Evolutionary conservation across 1,284 basidiomycete genomes (phyloP).

Genomic region (Abortiporus biennis): DNA sequence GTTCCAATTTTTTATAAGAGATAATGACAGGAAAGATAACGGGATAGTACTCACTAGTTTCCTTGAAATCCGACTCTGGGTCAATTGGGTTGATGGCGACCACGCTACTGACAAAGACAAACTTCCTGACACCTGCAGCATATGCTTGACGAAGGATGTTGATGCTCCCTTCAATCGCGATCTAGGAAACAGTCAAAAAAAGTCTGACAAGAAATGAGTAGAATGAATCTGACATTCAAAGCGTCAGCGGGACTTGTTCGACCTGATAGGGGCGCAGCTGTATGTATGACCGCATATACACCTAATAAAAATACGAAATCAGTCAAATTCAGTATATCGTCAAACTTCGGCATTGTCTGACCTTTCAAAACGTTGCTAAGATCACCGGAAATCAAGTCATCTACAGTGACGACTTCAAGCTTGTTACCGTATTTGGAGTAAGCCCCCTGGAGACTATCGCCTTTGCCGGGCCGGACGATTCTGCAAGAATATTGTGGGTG

Average conservation of each 20-base stretch:
- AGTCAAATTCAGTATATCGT: too few species aligned
- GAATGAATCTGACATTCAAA: constrained; percentile 8
- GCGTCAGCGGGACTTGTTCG: constrained; percentile 7
- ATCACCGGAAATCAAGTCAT: constrained; percentile 19
- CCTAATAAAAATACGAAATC: constrained; percentile 8
- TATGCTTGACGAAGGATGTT: constrained; percentile 24
- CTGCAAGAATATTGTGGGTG: neutral
- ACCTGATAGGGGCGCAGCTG: constrained; percentile 15
- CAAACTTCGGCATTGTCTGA: too few species aligned
- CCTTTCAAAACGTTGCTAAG: constrained; percentile 20
- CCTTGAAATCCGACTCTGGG: neutral
- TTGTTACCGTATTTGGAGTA: constrained; percentile 12
- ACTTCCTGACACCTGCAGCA: constrained; percentile 22
- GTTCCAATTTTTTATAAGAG: neutral
- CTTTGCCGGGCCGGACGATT: constrained; percentile 12
- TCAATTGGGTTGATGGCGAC: constrained; percentile 1
- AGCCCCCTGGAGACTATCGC: constrained; percentile 8
- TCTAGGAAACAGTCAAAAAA: constrained; percentile 12
- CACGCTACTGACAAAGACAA: constrained; percentile 20
- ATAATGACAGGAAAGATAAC: neutral
- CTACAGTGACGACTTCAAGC: constrained; percentile 16
- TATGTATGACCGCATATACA: constrained; percentile 19
- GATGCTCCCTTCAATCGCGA: constrained; percentile 20
- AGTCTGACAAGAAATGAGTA: neutral
- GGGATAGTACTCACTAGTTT: neutral